These are phyloP conservation scores for Pleurotus eryngii DNA, from an alignment of 768 basidiomycete genomes.

Conservation along the genomic window DNA sequence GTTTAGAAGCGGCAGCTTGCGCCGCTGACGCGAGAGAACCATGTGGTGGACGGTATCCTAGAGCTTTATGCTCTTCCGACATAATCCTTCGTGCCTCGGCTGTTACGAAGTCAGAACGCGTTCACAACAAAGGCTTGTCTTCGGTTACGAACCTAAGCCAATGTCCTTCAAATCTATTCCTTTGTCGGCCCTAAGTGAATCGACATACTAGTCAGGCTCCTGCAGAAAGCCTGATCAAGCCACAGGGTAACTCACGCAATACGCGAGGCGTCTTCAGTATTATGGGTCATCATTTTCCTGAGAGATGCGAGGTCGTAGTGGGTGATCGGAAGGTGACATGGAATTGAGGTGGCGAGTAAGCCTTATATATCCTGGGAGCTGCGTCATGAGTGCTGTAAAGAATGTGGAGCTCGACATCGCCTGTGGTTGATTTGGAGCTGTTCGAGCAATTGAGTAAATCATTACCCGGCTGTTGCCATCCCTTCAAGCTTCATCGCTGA, in stretches of 20 bases:
- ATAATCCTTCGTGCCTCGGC: conserved; percentile 1
- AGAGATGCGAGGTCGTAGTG: not conserved
- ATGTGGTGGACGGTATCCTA: conserved; percentile 2
- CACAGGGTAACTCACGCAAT: not conserved
- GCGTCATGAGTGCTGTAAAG: not conserved
- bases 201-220: not conserved
- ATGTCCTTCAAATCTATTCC: conserved; percentile 3
- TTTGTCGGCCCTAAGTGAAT: not conserved
- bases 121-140: not conserved
- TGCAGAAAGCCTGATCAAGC: not conserved
- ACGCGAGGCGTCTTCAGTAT: not conserved
- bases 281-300: not conserved
- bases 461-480: too few relatives aligned
- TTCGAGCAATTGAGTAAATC: too few relatives aligned
- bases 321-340: not conserved
- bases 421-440: too few relatives aligned
- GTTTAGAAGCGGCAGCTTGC: conserved; percentile 1
- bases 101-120: not conserved
- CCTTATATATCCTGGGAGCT: not conserved
- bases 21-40: conserved; percentile 2
- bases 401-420: not conserved
- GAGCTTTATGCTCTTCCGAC: conserved; percentile 5
- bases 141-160: not conserved
- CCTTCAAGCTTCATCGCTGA: too few relatives aligned
- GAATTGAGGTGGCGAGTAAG: not conserved